Base-by-base conservation (phyloP, 176 grass and related monocot genomes). In the Musa acuminata region DNA sequence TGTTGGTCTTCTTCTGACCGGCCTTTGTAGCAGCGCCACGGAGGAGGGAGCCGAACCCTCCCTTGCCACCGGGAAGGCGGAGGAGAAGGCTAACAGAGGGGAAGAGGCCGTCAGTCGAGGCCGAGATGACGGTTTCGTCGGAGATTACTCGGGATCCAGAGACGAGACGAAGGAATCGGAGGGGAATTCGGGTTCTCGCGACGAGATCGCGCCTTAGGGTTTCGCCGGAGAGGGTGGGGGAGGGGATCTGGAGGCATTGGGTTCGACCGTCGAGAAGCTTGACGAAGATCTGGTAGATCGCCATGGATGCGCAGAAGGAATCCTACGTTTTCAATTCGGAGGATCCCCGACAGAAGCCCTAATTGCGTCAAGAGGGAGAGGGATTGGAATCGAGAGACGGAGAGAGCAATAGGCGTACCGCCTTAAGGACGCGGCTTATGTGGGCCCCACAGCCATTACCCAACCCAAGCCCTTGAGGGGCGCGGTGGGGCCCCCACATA, bases 1-100 rank as follows among this genome's bases (percentile, higher is more conserved):
- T 99, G 75, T 80, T 99, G 9, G 95, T 99, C 82, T 99, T 99
- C 82, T 99, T 99, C 82, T 94, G 95, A 3, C 95, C 95, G 3
- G 95, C 90, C 72, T 99, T 99, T 60, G 95, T 92, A 9, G 95
- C 95, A 8, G 95, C 90, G 17, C 95, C 95, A 17, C 95, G 82
- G 67, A 94, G 95, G 16, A 99, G 86, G 69, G 95, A 99, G 13
- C 95, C 90, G 69, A 99, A 99, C 8, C 95, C 95, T 22, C 95
- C 95, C 80, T 99, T 99, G 49, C 95, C 95, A 24, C 95, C 95
- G 11, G 80, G 90, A 10, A 99, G 90, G 49, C 95, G 86, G 35
- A 92, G 86, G 48, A 99, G 84, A 57, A 89, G 72, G 57, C 57
- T 24, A 3, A 87, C 65, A 1, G 86, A 94, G 65, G 90, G 90